Conservation (phyloP, 129 eudicot genomes). For the Flaveria sonorensis region DNA sequence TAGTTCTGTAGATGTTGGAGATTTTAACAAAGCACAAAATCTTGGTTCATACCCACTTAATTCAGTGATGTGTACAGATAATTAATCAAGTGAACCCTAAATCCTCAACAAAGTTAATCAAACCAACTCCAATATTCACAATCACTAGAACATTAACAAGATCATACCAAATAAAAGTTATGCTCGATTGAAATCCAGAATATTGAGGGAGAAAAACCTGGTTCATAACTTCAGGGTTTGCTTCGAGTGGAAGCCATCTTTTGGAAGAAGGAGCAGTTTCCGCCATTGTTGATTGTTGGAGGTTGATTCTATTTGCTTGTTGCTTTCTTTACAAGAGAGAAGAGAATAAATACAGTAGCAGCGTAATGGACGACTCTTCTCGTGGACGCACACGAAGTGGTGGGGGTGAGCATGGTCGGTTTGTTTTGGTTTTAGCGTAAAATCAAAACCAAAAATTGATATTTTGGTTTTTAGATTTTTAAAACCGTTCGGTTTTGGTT, state of each 20-base stretch:
- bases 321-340: not conserved
- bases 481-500: too few species aligned
- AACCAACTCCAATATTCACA: not conserved
- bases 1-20: not conserved
- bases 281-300: conserved; percentile 40
- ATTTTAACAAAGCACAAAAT: not conserved
- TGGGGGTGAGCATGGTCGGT: too few species aligned
- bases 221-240: conserved; percentile 96
- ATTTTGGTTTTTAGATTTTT: too few species aligned
- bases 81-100: conserved; percentile 16
- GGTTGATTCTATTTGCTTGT: not conserved
- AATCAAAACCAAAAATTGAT: too few species aligned
- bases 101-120: not conserved
- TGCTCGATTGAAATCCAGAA: conserved; percentile 1
- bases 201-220: conserved; percentile 51
- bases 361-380: conserved; percentile 3
- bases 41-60: not conserved
- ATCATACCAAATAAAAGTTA: not conserved
- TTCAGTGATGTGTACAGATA: not conserved
- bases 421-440: too few species aligned
- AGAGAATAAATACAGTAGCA: not conserved
- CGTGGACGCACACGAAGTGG: too few species aligned
- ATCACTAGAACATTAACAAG: not conserved
- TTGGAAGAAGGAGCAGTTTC: conserved; percentile 48
- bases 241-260: conserved; percentile 99